Percentiles rank a stretch among this genome's conserved stretches.
Conservation (phyloP, 208 protist genomes). For the Leishmania mexicana region DNA sequence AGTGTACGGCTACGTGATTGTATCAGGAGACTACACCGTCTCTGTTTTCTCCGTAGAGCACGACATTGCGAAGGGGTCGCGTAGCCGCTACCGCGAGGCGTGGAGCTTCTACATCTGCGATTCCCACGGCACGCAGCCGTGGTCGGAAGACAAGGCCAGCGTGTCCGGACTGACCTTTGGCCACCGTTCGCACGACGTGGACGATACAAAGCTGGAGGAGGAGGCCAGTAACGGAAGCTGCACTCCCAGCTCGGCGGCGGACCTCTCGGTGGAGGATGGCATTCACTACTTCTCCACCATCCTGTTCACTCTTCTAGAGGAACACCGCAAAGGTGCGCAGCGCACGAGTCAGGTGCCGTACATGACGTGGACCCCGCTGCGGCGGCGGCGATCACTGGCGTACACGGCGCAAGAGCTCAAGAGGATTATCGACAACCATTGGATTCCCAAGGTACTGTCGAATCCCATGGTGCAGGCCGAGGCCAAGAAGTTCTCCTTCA, state of each 20-base stretch:
- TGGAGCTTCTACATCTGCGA: constrained; percentile 89
- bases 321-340: constrained; percentile 52
- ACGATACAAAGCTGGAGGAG: constrained; percentile 5
- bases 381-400: constrained; percentile 43
- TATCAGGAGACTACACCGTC: constrained; percentile 88
- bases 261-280: constrained; percentile 61
- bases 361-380: constrained; percentile 90
- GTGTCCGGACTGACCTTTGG: constrained; percentile 68
- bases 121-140: constrained; percentile 88
- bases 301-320: constrained; percentile 81
- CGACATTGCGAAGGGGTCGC: constrained; percentile 31
- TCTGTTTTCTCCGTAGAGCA: constrained; percentile 80
- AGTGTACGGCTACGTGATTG: constrained; percentile 88
- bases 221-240: neutral
- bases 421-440: constrained; percentile 70
- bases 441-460: constrained; percentile 72
- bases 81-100: constrained; percentile 46
- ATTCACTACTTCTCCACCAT: constrained; percentile 80
- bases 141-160: constrained; percentile 79
- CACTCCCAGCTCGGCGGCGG: neutral
- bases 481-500: constrained; percentile 51
- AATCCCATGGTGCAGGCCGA: constrained; percentile 43
- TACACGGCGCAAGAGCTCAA: constrained; percentile 67
- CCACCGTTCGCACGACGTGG: constrained; percentile 14
- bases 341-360: constrained; percentile 55